Evolutionary conservation across 306 rosid genomes (phyloP), one percentile per base, ranked within the genome.

Genomic region (Citrullus colocynthis): DNA sequence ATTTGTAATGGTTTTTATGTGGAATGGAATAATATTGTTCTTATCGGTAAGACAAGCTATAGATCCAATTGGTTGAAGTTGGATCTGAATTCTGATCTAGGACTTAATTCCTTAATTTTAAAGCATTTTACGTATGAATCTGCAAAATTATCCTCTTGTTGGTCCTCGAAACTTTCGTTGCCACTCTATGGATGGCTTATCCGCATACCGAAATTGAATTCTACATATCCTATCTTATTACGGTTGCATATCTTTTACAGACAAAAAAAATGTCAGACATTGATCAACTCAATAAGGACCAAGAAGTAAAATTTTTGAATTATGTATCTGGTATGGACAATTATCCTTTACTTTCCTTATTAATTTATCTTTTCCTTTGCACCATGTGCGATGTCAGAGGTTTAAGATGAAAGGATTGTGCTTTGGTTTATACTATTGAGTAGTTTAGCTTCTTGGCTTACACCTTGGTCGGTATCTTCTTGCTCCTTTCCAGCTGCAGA

Each of bases 271-370:
- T 87, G 21, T 77, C 87, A 18, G 92, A 90, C 72, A 60, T 92
- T 76, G 92, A 90, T 63, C 76, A 84, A 56, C 45, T 85, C 28
- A 84, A 80, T 42, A 86, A 85, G 74, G 89, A 89, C 42, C 99
- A 95, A 83, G 99, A 90, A 82, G 85, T 20, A 58, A 92, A 90
- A 79, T 92, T 95, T 79, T 20, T 81, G 66, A 87, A 83, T 60
- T 95, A 28, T 83, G 34, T 90, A 30, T 67, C 89, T 21, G 99
- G 99, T 90, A 89, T 42, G 86, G 69, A 56, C 79, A 73, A 52
- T 85, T 76, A 41, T 14, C 45, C 5, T 75, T 72, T 28, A 24
- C 8, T 75, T 73, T 24, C 3, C 64, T 17, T 7, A 11, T 32
- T 16, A 1, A 28, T 34, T 37, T 34, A 12, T 18, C 32, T 24